Percentiles rank a stretch among this genome's conserved stretches.
phyloP scores from a whole-genome alignment of 306 rosid genomes.

The Medicago arabica region DNA sequence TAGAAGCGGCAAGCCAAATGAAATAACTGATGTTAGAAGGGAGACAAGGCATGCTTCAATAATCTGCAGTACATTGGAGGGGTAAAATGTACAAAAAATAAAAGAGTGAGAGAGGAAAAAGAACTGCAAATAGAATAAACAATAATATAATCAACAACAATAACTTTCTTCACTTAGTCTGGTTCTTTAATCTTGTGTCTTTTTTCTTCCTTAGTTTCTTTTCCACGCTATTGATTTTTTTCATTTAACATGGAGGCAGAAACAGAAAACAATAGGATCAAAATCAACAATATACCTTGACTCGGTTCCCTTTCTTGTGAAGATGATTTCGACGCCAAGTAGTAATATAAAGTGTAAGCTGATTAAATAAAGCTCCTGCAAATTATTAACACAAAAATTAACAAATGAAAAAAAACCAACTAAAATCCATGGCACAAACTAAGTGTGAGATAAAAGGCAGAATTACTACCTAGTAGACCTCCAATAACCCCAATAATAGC shows the following conservation, averaged over 20 bases:
- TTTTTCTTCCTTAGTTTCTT: slow-evolving; percentile 33
- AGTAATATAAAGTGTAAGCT: slow-evolving; percentile 77
- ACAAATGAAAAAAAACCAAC: slow-evolving; percentile 21
- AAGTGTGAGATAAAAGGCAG: slow-evolving; percentile 9
- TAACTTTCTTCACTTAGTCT: slow-evolving; percentile 6
- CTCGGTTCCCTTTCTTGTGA: slow-evolving; percentile 91
- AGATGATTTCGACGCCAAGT: slow-evolving; percentile 89
- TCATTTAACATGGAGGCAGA: slow-evolving; percentile 20
- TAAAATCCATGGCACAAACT: slow-evolving; percentile 19
- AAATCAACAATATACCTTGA: slow-evolving; percentile 64
- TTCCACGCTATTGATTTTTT: slow-evolving; percentile 25
- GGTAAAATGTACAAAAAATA: slow-evolving; percentile 6
- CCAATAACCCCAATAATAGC: slow-evolving; percentile 95
- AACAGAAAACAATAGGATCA: slow-evolving; percentile 25
- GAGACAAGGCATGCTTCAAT: slow-evolving; percentile 93
- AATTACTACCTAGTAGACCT: slow-evolving; percentile 78
- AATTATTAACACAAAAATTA: slow-evolving; percentile 34
- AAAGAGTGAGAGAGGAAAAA: slow-evolving; percentile 35
- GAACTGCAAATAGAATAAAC: slow-evolving; percentile 26
- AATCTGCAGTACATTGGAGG: slow-evolving; percentile 61
- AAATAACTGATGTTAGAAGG: slow-evolving; percentile 75
- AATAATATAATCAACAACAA: slow-evolving; percentile 21
- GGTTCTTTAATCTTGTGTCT: slow-evolving; percentile 13
- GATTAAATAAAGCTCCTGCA: slow-evolving; percentile 95
- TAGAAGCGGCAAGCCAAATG: slow-evolving; percentile 94